phyloP scores from a whole-genome alignment of 352 stramenopile species.

The Thalassiosira hispida region DNA sequence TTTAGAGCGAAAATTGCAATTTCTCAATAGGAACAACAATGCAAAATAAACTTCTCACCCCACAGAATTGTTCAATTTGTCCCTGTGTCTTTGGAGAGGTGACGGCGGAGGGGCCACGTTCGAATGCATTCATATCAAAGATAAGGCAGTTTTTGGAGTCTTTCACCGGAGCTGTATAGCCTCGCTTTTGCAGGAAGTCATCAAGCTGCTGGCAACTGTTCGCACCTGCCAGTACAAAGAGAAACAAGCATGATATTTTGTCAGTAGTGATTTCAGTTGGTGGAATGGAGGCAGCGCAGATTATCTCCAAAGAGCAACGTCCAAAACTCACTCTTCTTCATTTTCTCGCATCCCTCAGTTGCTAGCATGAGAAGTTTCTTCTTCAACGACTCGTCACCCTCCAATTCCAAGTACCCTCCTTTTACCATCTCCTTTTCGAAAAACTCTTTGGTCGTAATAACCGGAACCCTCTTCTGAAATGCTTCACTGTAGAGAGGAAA shows the following conservation, averaged over 20 bases:
- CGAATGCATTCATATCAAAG: conserved; percentile 69
- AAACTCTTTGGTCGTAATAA: conserved; percentile 76
- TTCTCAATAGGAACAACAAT: not conserved
- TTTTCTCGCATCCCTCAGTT: conserved; percentile 62
- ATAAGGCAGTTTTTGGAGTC: conserved; percentile 66
- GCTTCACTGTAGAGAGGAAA: conserved; percentile 66
- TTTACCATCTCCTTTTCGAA: conserved; percentile 68
- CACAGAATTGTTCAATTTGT: conserved; percentile 61
- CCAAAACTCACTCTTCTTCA: conserved; percentile 29
- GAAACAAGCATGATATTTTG: conserved; percentile 9
- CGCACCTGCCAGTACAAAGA: conserved; percentile 1
- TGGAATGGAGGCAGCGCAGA: not conserved
- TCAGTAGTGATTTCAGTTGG: not conserved
- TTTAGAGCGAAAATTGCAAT: conserved; percentile 13
- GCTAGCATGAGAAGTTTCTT: conserved; percentile 46
- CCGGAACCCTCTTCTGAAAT: conserved; percentile 70
- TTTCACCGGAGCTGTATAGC: conserved; percentile 56
- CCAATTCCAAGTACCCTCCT: conserved; percentile 53
- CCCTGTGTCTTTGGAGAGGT: conserved; percentile 37
- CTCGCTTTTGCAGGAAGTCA: conserved; percentile 49
- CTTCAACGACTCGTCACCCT: conserved; percentile 52
- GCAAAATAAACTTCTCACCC: conserved; percentile 18
- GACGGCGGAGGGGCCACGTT: conserved; percentile 20
- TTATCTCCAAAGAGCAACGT: not conserved
- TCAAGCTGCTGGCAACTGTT: conserved; percentile 52